phyloP scores from a whole-genome alignment of 2,329 filamentous ascomycete genomes.

The Aspergillus hortae region DNA sequence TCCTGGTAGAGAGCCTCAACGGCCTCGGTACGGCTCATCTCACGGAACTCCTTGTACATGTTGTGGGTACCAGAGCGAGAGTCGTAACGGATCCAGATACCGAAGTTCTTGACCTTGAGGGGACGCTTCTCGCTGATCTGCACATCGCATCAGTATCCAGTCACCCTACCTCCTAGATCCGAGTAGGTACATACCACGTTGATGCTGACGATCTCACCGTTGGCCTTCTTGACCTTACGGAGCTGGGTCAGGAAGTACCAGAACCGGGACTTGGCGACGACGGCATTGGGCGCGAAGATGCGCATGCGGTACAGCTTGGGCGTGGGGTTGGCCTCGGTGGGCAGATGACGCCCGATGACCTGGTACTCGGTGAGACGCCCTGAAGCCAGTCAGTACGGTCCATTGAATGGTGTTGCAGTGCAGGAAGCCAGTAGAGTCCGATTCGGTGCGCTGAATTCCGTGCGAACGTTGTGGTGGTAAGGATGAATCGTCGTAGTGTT shows the following conservation, averaged over 20 bases:
- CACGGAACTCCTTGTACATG: conserved; percentile 99
- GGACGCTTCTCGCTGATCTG: conserved; percentile 99
- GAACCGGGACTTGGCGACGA: conserved; percentile 99
- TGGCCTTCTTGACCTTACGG: conserved; percentile 99
- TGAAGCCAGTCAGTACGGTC: conserved; percentile 46
- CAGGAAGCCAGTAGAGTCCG: conserved; percentile 4
- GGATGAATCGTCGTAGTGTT: not conserved
- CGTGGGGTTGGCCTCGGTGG: conserved; percentile 92
- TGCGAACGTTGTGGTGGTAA: conserved; percentile 14
- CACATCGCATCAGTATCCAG: conserved; percentile 7
- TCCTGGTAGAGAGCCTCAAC: conserved; percentile 98
- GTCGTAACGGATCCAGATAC: conserved; percentile 99
- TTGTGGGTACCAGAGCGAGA: conserved; percentile 99
- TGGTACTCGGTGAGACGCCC: conserved; percentile 99
- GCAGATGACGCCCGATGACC: conserved; percentile 99
- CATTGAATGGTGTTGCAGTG: not conserved
- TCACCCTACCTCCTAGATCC: not conserved
- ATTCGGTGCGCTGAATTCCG: conserved; percentile 14
- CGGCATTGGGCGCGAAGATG: conserved; percentile 97
- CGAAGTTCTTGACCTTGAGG: conserved; percentile 99
- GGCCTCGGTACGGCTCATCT: conserved; percentile 93
- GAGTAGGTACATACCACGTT: conserved; percentile 72
- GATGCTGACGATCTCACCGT: conserved; percentile 96
- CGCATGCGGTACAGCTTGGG: conserved; percentile 99
- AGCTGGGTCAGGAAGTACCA: conserved; percentile 99